phyloP scores from a whole-genome alignment of 2,329 filamentous ascomycete genomes.

The Dactylellina parvicollis region DNA sequence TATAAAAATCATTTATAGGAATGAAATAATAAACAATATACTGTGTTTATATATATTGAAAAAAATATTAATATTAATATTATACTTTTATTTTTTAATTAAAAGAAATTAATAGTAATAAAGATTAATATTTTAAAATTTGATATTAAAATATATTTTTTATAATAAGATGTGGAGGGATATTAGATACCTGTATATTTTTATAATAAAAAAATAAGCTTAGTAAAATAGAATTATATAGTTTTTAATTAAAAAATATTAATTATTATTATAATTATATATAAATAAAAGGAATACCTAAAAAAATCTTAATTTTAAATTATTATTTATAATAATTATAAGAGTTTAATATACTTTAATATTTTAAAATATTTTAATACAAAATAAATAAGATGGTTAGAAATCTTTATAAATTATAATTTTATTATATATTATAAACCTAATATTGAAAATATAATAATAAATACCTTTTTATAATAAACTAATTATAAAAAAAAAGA shows the following conservation, averaged over 20 bases:
- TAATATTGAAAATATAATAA: too few relatives aligned
- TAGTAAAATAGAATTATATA: neutral
- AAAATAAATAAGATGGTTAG: too few relatives aligned
- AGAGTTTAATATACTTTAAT: too few relatives aligned
- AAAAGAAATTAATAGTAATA: too few relatives aligned
- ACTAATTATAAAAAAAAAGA: neutral
- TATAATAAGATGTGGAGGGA: slow-evolving; percentile 16
- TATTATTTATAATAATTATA: too few relatives aligned
- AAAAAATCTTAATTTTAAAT: too few relatives aligned
- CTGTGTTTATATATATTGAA: neutral
- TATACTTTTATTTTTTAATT: too few relatives aligned
- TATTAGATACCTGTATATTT: slow-evolving; percentile 2
- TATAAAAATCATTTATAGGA: neutral
- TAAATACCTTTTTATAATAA: neutral
- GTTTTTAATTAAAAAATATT: neutral
- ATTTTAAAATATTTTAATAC: too few relatives aligned
- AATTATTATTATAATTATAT: slow-evolving; percentile 6
- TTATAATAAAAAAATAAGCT: slow-evolving; percentile 3
- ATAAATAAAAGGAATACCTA: slow-evolving; percentile 11
- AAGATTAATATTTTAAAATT: slow-evolving; percentile 11
- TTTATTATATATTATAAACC: too few relatives aligned
- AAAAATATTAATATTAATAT: slow-evolving; percentile 12
- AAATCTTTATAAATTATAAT: too few relatives aligned
- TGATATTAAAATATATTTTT: slow-evolving; percentile 11
- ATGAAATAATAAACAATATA: slow-evolving; percentile 27